Percentiles rank a stretch among this genome's conserved stretches.
phyloP scores from a whole-genome alignment of 805 yeast genomes.

The Metschnikowia sp. region DNA sequence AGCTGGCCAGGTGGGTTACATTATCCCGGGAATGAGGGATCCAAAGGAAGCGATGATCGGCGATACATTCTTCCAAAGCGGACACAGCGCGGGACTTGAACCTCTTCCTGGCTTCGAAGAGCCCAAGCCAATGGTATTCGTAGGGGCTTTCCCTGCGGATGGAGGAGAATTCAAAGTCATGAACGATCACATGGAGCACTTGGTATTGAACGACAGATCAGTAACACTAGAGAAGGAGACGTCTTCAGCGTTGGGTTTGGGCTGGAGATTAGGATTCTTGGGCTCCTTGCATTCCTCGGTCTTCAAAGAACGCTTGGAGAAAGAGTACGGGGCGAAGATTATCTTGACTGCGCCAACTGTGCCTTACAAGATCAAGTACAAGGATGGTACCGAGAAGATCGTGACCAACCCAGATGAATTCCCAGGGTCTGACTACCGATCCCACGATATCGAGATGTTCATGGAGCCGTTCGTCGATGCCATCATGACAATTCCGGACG shows the following conservation, averaged over 20 bases:
- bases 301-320: constrained; percentile 85
- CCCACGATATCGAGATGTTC: constrained; percentile 46
- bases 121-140: constrained; percentile 97
- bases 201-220: constrained; percentile 88
- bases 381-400: constrained; percentile 59
- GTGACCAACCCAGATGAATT: constrained; percentile 92
- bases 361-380: constrained; percentile 75
- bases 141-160: constrained; percentile 96
- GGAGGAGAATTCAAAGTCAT: constrained; percentile 84
- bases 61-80: constrained; percentile 74
- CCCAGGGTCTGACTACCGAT: constrained; percentile 56
- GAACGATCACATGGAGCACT: constrained; percentile 85
- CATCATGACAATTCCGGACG: constrained; percentile 85
- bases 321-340: constrained; percentile 89
- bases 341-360: constrained; percentile 95
- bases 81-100: constrained; percentile 53
- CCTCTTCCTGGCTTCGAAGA: constrained; percentile 95
- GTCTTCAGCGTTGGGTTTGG: constrained; percentile 92
- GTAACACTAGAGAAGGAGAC: constrained; percentile 88
- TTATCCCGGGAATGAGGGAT: constrained; percentile 91
- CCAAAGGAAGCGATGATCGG: constrained; percentile 87
- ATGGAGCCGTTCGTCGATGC: constrained; percentile 91
- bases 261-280: constrained; percentile 94
- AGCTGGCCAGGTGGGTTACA: constrained; percentile 94
- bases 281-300: constrained; percentile 96